These are phyloP conservation scores for Alternaria sp. DNA, from an alignment of 2,329 filamentous ascomycete genomes.

Conservation along the genomic window DNA sequence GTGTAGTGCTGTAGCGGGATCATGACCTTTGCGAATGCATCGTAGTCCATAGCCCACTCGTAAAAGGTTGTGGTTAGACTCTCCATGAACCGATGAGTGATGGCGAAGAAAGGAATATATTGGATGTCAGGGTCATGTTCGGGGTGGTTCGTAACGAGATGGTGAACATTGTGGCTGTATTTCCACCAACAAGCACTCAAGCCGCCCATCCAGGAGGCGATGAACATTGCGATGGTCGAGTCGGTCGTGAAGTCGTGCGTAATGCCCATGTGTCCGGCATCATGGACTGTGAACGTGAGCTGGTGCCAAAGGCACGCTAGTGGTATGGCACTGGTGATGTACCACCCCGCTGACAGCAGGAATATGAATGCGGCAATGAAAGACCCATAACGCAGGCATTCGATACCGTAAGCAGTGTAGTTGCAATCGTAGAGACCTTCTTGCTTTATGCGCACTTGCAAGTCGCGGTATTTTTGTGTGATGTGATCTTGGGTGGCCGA, in stretches of 20 bases:
- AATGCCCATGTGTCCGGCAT: slow-evolving; percentile 96
- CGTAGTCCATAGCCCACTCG: slow-evolving; percentile 68
- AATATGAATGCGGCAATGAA: slow-evolving; percentile 68
- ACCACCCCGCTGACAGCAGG: slow-evolving; percentile 52
- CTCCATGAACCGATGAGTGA: slow-evolving; percentile 69
- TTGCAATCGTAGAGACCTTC: slow-evolving; percentile 85
- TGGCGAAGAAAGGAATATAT: slow-evolving; percentile 73
- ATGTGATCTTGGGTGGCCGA: slow-evolving; percentile 75
- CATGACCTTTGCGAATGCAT: slow-evolving; percentile 64
- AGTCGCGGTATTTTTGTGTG: slow-evolving; percentile 77
- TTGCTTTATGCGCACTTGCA: slow-evolving; percentile 73
- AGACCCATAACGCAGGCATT: slow-evolving; percentile 73
- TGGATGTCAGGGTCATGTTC: slow-evolving; percentile 96
- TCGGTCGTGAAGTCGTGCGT: slow-evolving; percentile 88
- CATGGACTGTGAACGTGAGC: slow-evolving; percentile 90
- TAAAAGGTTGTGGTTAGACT: slow-evolving; percentile 71
- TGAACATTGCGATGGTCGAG: slow-evolving; percentile 83
- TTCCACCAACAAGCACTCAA: slow-evolving; percentile 98
- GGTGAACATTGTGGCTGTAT: slow-evolving; percentile 92
- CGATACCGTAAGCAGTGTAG: slow-evolving; percentile 78
- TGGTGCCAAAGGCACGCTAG: slow-evolving; percentile 93
- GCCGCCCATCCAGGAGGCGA: slow-evolving; percentile 88
- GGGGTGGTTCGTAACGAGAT: slow-evolving; percentile 92
- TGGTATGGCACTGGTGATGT: slow-evolving; percentile 70
- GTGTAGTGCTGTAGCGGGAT: slow-evolving; percentile 69